Evolutionary conservation across 176 grass and related monocot genomes (phyloP).

Genomic region (Raddia guianensis): DNA sequence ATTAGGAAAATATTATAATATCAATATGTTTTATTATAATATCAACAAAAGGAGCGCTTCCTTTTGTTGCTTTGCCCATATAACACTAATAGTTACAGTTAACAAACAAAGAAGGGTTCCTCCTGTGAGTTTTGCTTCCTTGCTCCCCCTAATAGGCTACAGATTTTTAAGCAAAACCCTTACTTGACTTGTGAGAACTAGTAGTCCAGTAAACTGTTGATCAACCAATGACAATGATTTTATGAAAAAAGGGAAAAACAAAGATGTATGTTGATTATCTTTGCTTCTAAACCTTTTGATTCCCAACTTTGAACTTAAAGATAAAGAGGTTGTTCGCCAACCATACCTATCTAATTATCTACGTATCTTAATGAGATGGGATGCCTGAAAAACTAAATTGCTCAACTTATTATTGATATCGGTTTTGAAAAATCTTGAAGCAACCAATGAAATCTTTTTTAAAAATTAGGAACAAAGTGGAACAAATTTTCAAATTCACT

Average conservation of each 20-base stretch:
- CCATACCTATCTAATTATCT: no score
- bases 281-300: not conserved
- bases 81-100: slow-evolving; percentile 9
- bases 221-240: not conserved
- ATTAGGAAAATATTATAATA: slow-evolving; percentile 7
- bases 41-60: not conserved
- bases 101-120: not conserved
- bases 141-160: not conserved
- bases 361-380: no score
- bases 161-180: not conserved
- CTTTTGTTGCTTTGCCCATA: not conserved
- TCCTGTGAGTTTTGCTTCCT: not conserved
- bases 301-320: not conserved
- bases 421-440: no score
- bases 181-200: not conserved
- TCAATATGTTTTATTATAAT: not conserved
- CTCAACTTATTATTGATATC: no score
- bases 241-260: not conserved
- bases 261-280: not conserved
- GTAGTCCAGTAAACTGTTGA: not conserved
- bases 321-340: no score
- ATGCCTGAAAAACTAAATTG: no score
- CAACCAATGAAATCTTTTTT: no score
- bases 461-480: no score
- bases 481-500: no score